A percentile compares a stretch with the other conserved stretches of the same genome.
These are phyloP conservation scores for Silene coronaria DNA, from an alignment of 179 eudicot genomes.

Conservation along the genomic window DNA sequence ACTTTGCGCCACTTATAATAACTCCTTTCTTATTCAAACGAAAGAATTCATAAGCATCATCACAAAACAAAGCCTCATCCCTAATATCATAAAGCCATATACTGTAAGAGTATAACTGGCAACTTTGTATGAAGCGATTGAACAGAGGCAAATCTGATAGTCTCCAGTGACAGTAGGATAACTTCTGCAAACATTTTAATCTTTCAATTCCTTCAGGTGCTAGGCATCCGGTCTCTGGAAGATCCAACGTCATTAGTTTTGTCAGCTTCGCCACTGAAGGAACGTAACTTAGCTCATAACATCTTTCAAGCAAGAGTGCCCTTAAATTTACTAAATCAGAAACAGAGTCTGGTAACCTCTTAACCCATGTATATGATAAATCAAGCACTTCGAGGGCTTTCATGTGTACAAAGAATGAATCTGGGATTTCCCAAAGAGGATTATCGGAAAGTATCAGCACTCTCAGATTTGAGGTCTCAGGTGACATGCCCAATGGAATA, in stretches of 20 bases:
- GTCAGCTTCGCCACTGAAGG: conserved; percentile 19
- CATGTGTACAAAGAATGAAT: neutral
- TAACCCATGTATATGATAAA: no score
- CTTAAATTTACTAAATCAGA: conserved; percentile 14
- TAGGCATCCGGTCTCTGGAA: neutral
- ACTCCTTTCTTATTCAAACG: neutral
- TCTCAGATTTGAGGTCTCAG: neutral
- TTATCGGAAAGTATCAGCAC: neutral
- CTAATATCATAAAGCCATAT: neutral
- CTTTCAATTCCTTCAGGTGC: conserved; percentile 14
- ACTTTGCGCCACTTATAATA: neutral
- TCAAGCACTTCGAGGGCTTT: conserved; percentile 19
- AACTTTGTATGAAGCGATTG: neutral
- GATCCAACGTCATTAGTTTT: conserved; percentile 11
- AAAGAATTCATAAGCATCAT: no score
- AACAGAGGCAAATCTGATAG: neutral
- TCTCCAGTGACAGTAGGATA: conserved; percentile 9
- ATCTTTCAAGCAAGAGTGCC: conserved; percentile 4
- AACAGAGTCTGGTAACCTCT: conserved; percentile 18
- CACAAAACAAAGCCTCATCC: neutral
- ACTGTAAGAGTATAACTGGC: neutral
- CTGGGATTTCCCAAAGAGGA: conserved; percentile 6
- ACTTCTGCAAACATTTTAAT: conserved; percentile 2
- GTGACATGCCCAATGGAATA: conserved; percentile 18
- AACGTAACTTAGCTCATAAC: neutral